Base-by-base conservation (phyloP, 1,284 basidiomycete genomes). In the Sporisorium scitamineum region DNA sequence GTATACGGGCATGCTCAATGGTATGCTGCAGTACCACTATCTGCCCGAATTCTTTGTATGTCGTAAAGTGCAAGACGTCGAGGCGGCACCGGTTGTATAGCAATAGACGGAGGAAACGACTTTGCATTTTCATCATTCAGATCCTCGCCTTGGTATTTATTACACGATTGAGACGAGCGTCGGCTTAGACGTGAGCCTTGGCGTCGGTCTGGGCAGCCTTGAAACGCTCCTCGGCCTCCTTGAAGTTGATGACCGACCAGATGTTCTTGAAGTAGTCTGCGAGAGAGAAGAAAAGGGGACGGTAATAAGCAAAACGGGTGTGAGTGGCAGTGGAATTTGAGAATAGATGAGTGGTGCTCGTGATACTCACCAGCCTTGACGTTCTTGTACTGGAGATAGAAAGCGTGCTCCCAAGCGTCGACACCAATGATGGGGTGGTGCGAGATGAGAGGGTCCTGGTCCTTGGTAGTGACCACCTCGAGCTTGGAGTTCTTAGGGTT, bases 361-460 rank as follows among this genome's bases (percentile, higher is more conserved):
- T 22, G 16, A 22, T 22, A 69, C 66, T 34, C 26, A 63, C 66
- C 61, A 47, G 69, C 73, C 73, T 76, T 76, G 62, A 71, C 69
- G 45, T 81, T 81, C 81, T 80, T 78, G 78, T 83, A 83, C 75
- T 83, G 81, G 31, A 83, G 80, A 77, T 84, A 84, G 78, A 79
- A 83, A 51, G 82, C 93, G 87, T 94, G 93, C 86, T 94, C 93
- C 95, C 97, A 98, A 84, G 97, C 93, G 87, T 99, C 97, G 78
- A 98, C 91, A 68, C 96, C 97, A 84, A 99, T 90, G 84, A 99
- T 91, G 41, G 96, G 95, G 37, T 90, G 89, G 87, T 95, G 93
- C 86, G 88, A 84, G 75, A 97, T 89, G 59, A 98, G 88, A 55
- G 97, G 97, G 86, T 99, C 97, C 88, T 99, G 97, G 89, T 99